Evolutionary conservation across 2,329 filamentous ascomycete species (phyloP).

Genomic region (Colletotrichum sp.): DNA sequence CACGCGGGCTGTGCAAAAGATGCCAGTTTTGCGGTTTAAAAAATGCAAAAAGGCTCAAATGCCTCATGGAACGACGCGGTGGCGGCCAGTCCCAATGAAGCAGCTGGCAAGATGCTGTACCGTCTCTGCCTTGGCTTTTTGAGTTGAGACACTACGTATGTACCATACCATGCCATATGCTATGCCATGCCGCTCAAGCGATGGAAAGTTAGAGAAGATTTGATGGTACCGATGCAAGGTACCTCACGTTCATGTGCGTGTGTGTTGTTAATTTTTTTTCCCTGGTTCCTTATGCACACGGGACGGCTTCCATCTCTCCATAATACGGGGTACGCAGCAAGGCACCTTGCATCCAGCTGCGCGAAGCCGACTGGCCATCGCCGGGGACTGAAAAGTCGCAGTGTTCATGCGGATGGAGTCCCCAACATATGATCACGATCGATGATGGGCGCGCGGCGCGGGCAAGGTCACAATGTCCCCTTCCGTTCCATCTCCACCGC

Average conservation of each 20-base stretch:
- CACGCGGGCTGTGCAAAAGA: not conserved
- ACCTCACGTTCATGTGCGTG: not conserved
- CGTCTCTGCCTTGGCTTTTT: not conserved
- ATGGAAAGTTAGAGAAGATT: not conserved
- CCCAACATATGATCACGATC: not conserved
- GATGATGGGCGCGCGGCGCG: not conserved
- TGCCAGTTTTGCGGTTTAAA: not conserved
- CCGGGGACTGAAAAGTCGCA: not conserved
- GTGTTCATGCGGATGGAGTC: slow-evolving; percentile 18
- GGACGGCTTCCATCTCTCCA: not conserved
- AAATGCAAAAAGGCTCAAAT: not conserved
- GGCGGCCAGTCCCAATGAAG: slow-evolving; percentile 8
- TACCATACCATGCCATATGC: not conserved
- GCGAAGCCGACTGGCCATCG: slow-evolving; percentile 9
- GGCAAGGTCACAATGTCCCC: not conserved
- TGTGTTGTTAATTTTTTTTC: not conserved
- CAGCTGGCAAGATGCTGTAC: not conserved
- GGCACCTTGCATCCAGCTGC: not conserved
- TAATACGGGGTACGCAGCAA: slow-evolving; percentile 7
- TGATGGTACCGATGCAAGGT: not conserved
- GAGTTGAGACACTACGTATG: not conserved
- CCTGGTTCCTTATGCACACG: not conserved
- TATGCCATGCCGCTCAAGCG: not conserved
- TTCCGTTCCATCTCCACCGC: not conserved
- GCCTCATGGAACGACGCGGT: not conserved